Conservation (phyloP, 2,329 filamentous ascomycete species). For the Pseudopyricularia javanii region DNA sequence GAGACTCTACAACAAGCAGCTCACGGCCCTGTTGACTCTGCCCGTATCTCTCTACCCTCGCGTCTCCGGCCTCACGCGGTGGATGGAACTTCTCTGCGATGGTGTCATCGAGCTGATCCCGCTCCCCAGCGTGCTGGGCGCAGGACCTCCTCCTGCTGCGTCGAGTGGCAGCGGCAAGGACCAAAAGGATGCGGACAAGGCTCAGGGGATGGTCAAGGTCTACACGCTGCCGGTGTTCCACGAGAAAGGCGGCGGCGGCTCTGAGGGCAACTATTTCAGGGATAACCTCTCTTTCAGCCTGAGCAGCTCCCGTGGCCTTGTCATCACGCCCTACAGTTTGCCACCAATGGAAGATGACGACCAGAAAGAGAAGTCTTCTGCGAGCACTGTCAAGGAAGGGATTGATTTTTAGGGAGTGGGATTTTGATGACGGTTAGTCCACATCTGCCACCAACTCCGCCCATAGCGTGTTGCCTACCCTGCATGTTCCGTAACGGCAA, state of each 20-base stretch:
- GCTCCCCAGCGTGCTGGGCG: slow-evolving; percentile 44
- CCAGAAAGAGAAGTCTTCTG: slow-evolving; percentile 25
- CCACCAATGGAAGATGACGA: slow-evolving; percentile 72
- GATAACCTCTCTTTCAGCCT: slow-evolving; percentile 88
- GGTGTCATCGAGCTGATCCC: slow-evolving; percentile 64
- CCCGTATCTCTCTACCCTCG: slow-evolving; percentile 73
- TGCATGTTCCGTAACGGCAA: too few relatives aligned
- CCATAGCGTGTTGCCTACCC: too few relatives aligned
- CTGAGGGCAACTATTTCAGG: slow-evolving; percentile 52
- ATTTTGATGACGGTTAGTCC: neutral
- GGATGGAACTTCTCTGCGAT: slow-evolving; percentile 76
- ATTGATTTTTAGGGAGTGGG: slow-evolving; percentile 52
- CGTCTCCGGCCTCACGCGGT: slow-evolving; percentile 61
- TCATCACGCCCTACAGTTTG: slow-evolving; percentile 79
- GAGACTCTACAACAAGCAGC: slow-evolving; percentile 47
- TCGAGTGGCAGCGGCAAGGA: slow-evolving; percentile 29
- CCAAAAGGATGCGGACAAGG: slow-evolving; percentile 51
- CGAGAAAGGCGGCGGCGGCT: slow-evolving; percentile 73
- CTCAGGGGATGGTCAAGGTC: slow-evolving; percentile 75
- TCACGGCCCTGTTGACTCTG: slow-evolving; percentile 65
- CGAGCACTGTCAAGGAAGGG: slow-evolving; percentile 49
- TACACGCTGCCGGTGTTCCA: slow-evolving; percentile 76
- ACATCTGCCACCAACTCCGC: too few relatives aligned
- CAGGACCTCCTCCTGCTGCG: slow-evolving; percentile 10
- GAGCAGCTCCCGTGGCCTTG: slow-evolving; percentile 65